A percentile compares a stretch with the other conserved stretches of the same genome.
Conservation (phyloP, 805 yeast species). For the Alloascoidea africana region DNA sequence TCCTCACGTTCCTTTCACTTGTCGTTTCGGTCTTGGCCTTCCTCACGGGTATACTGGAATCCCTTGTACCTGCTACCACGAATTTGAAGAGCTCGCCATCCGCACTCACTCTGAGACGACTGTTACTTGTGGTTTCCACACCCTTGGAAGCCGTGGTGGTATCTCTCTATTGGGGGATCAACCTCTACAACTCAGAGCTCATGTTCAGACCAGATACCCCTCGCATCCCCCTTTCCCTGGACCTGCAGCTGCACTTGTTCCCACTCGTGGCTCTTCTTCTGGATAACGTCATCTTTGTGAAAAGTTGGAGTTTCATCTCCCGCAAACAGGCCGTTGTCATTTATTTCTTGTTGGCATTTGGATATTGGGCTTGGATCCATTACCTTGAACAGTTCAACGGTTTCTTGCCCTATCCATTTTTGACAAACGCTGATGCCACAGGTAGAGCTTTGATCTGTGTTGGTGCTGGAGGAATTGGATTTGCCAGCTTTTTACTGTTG, state of each 20-base stretch:
- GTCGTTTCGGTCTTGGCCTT: conserved; percentile 12
- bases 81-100: conserved; percentile 5
- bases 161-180: conserved; percentile 18
- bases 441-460: conserved; percentile 12
- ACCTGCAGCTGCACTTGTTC: conserved; percentile 15
- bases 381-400: conserved; percentile 13
- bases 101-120: conserved; percentile 9
- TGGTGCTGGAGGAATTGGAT: conserved; percentile 6
- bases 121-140: conserved; percentile 13
- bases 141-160: conserved; percentile 18
- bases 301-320: conserved; percentile 12
- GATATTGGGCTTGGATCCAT: conserved; percentile 20
- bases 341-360: conserved; percentile 10
- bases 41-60: conserved; percentile 15
- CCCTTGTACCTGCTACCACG: conserved; percentile 9
- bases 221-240: conserved; percentile 12
- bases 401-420: conserved; percentile 19
- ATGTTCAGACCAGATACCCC: conserved; percentile 14
- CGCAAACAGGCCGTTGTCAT: conserved; percentile 8
- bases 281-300: conserved; percentile 13
- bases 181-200: conserved; percentile 12
- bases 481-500: conserved; percentile 5
- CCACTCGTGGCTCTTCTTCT: conserved; percentile 14
- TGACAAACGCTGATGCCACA: conserved; percentile 10
- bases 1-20: conserved; percentile 17